Evolutionary conservation across 768 basidiomycete species (phyloP).

Genomic region (Pulveroboletus sp.): DNA sequence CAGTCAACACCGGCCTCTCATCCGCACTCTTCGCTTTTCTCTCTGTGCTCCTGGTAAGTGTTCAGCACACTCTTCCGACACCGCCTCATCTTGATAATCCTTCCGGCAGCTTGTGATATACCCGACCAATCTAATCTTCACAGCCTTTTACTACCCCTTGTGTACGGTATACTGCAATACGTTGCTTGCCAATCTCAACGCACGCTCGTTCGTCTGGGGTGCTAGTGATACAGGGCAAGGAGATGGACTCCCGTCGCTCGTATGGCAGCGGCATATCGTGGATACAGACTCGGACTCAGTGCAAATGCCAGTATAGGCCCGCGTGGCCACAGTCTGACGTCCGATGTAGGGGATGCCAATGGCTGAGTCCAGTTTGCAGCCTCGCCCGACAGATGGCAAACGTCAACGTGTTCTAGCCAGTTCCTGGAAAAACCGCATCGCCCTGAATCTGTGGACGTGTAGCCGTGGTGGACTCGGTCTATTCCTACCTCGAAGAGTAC

Average conservation of each 20-base stretch:
- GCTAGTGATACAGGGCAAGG: neutral
- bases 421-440: too few relatives aligned
- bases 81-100: neutral
- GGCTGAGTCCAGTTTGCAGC: too few relatives aligned
- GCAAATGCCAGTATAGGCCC: neutral
- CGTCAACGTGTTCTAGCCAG: too few relatives aligned
- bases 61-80: neutral
- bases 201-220: conserved; percentile 15
- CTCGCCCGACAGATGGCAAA: too few relatives aligned
- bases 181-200: conserved; percentile 31
- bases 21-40: conserved; percentile 21
- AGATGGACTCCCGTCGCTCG: neutral
- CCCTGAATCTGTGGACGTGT: too few relatives aligned
- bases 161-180: conserved; percentile 33
- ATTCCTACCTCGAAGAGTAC: neutral
- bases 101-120: conserved; percentile 18
- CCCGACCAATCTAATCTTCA: conserved; percentile 20
- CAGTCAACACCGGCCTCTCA: conserved; percentile 23
- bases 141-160: conserved; percentile 27
- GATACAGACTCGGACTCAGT: neutral
- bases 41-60: conserved; percentile 16
- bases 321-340: neutral
- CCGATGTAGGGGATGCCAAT: neutral
- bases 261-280: conserved; percentile 1
- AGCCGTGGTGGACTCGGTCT: too few relatives aligned